A percentile compares a stretch with the other conserved stretches of the same genome.
phyloP scores from a whole-genome alignment of 257 asterid genomes.

The Plectranthus barbatus region DNA sequence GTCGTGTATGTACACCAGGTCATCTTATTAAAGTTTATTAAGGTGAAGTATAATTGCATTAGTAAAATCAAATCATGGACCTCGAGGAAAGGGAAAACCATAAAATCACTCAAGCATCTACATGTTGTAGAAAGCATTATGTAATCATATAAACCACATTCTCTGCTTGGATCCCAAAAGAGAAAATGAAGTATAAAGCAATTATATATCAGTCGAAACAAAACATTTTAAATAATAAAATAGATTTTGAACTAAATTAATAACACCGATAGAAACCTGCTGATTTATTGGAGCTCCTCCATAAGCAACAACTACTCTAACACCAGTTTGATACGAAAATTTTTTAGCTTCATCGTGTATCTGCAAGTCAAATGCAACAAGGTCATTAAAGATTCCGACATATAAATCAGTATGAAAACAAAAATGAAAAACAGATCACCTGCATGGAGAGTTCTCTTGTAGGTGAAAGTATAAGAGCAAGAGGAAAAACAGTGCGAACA shows the following conservation, averaged over 20 bases:
- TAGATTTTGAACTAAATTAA: background rate
- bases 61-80: background rate
- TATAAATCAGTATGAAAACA: background rate
- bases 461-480: constrained; percentile 80
- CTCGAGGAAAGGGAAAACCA: background rate
- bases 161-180: background rate
- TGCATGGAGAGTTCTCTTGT: constrained; percentile 85
- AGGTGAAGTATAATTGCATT: background rate
- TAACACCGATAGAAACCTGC: constrained; percentile 36
- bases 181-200: background rate
- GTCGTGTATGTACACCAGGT: background rate
- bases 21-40: background rate
- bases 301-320: constrained; percentile 70
- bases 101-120: constrained; percentile 1
- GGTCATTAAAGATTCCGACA: background rate
- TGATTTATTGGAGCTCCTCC: constrained; percentile 83
- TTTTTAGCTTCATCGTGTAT: constrained; percentile 80
- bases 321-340: constrained; percentile 70
- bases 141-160: background rate
- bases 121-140: background rate
- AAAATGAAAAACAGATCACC: constrained; percentile 26
- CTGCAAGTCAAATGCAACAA: constrained; percentile 31
- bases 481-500: constrained; percentile 61
- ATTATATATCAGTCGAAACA: background rate
- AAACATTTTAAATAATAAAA: background rate